Conservation (phyloP, 148 eudicot genomes). For the Rhododendron williamsianum region DNA sequence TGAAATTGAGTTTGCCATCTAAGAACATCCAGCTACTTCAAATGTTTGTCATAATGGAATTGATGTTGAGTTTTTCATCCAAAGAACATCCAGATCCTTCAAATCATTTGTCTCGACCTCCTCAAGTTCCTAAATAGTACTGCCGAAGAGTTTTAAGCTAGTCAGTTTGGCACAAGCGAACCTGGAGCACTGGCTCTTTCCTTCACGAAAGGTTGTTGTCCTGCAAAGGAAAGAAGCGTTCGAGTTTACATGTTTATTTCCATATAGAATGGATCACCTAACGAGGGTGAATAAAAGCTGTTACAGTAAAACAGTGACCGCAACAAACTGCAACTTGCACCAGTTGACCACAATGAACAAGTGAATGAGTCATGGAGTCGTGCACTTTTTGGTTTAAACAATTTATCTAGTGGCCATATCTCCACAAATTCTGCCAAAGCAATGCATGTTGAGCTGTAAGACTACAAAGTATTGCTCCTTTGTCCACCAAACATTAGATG, state of each 20-base stretch:
- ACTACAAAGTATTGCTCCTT: background rate
- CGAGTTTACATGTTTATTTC: background rate
- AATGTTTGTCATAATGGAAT: background rate
- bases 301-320: background rate
- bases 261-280: background rate
- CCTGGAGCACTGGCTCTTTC: constrained; percentile 22
- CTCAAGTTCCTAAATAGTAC: background rate
- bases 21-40: background rate
- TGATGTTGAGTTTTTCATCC: background rate
- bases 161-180: constrained; percentile 9
- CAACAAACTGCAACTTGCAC: background rate
- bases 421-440: background rate
- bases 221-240: constrained; percentile 22
- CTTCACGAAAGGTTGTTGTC: constrained; percentile 34
- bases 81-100: background rate
- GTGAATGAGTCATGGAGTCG: background rate
- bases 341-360: background rate
- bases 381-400: background rate
- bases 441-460: background rate
- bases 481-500: background rate
- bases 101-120: background rate
- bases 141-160: background rate
- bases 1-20: background rate
- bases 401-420: background rate
- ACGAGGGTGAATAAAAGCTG: background rate